Evolutionary conservation across 495 filamentous ascomycete genomes (phyloP), one percentile per base, ranked within the genome.

Genomic region (Platismatia glauca): DNA sequence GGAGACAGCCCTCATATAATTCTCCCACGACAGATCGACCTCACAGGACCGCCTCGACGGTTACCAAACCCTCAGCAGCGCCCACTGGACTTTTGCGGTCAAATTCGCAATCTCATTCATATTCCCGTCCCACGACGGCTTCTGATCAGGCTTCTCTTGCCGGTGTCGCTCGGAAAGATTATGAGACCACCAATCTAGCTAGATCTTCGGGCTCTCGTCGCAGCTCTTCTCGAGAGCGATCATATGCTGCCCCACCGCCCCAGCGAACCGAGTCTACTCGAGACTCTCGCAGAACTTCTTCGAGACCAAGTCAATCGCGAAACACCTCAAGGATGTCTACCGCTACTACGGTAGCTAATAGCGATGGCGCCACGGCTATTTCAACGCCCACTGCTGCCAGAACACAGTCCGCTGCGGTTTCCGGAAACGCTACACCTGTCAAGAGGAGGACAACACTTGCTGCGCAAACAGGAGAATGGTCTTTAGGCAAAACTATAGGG

Each of bases 401-500:
- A 39, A 35, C 69, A 52, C 70, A 70, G 48, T 55, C 64, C 52
- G 66, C 74, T 61, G 64, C 73, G 18, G 56, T 65, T 31, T 79
- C 68, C 74, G 79, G 68, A 75, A 81, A 69, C 73, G 59, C 46
- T 59, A 62, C 52, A 46, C 71, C 72, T 22, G 68, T 81, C 37
- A 84, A 86, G 64, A 84, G 90, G 66, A 83, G 91, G 63, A 94
- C 90, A 41, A 90, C 89, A 48, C 89, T 95, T 68, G 86, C 85
- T 38, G 90, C 91, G 7, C 84, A 83, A 34, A 89, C 89, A 3
- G 92, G 92, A 48, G 84, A 90, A 76, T 99, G 92, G 89, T 81
- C 89, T 33, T 80, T 99, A 55, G 94, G 93, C 27, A 97, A 99
- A 79, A 99, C 94, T 4, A 94, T 99, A 63, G 94, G 94, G 55